Evolutionary conservation across 2,329 filamentous ascomycete genomes (phyloP).

Genomic region (Pestalotiopsis fici): DNA sequence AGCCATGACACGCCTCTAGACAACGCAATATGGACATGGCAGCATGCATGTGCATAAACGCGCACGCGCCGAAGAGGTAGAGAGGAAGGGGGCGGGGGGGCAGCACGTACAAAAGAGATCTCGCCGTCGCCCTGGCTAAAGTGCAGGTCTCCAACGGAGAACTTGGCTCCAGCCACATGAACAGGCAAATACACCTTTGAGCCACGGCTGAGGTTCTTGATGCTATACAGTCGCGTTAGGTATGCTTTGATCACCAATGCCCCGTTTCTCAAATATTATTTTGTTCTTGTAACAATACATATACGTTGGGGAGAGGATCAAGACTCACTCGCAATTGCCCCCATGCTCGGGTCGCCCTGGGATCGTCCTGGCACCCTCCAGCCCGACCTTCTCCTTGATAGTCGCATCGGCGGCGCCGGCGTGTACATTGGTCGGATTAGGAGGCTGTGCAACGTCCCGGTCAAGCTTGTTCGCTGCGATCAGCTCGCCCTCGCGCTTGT

Average conservation of each 20-base stretch:
- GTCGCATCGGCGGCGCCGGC: constrained; percentile 63
- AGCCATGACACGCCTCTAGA: too few relatives aligned
- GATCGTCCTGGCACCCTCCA: constrained; percentile 82
- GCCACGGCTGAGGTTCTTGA: constrained; percentile 81
- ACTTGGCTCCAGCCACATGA: constrained; percentile 84
- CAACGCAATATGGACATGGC: too few relatives aligned
- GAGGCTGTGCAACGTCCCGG: constrained; percentile 76
- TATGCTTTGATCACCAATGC: too few relatives aligned
- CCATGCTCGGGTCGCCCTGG: constrained; percentile 85
- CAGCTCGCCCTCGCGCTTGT: constrained; percentile 77
- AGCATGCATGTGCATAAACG: too few relatives aligned
- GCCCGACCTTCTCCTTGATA: constrained; percentile 67
- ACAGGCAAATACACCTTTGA: constrained; percentile 86
- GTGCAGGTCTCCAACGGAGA: constrained; percentile 86
- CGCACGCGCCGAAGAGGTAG: too few relatives aligned
- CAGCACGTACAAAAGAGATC: constrained; percentile 18
- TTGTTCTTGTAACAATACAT: too few relatives aligned
- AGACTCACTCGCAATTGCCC: constrained; percentile 73
- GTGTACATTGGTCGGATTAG: constrained; percentile 71
- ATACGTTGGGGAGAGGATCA: background rate
- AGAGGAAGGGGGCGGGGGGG: background rate
- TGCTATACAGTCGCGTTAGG: too few relatives aligned
- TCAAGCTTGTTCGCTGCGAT: constrained; percentile 68
- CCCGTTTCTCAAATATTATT: too few relatives aligned
- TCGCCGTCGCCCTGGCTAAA: constrained; percentile 58